Conservation (phyloP, 768 basidiomycete genomes). For the Auriscalpium microsporum region DNA sequence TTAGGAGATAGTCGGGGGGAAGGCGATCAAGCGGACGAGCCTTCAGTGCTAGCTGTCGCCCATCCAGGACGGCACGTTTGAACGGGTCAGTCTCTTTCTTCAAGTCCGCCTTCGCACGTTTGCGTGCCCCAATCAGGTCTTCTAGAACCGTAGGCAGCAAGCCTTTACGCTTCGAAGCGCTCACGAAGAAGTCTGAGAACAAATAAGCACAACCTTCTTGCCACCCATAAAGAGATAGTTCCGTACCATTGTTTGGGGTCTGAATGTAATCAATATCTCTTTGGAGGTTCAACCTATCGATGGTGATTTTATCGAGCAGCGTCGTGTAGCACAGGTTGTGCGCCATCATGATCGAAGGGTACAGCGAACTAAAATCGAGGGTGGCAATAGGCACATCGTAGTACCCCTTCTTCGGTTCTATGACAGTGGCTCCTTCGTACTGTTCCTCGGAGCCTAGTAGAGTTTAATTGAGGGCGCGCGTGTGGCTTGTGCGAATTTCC, state of each 20-base stretch:
- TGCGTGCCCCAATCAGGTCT: constrained; percentile 87
- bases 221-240: not conserved
- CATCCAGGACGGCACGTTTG: constrained; percentile 93
- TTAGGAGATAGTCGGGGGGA: no score
- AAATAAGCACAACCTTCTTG: not conserved
- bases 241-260: constrained; percentile 89
- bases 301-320: constrained; percentile 70
- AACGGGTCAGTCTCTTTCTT: constrained; percentile 97
- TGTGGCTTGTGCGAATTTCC: not conserved
- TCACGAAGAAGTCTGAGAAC: constrained; percentile 74
- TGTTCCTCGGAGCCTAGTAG: constrained; percentile 82
- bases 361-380: constrained; percentile 95
- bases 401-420: constrained; percentile 93
- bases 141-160: constrained; percentile 87
- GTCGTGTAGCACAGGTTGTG: constrained; percentile 99
- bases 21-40: constrained; percentile 28
- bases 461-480: not conserved
- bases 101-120: constrained; percentile 89
- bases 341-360: constrained; percentile 99
- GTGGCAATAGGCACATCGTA: constrained; percentile 97
- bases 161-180: constrained; percentile 67
- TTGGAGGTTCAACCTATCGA: constrained; percentile 67
- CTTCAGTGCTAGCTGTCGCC: constrained; percentile 94
- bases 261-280: constrained; percentile 88
- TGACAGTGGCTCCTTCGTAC: constrained; percentile 98